A percentile compares a stretch with the other conserved stretches of the same genome.
phyloP scores from a whole-genome alignment of 2,329 filamentous ascomycete genomes.

The Scedosporium dehoogii region DNA sequence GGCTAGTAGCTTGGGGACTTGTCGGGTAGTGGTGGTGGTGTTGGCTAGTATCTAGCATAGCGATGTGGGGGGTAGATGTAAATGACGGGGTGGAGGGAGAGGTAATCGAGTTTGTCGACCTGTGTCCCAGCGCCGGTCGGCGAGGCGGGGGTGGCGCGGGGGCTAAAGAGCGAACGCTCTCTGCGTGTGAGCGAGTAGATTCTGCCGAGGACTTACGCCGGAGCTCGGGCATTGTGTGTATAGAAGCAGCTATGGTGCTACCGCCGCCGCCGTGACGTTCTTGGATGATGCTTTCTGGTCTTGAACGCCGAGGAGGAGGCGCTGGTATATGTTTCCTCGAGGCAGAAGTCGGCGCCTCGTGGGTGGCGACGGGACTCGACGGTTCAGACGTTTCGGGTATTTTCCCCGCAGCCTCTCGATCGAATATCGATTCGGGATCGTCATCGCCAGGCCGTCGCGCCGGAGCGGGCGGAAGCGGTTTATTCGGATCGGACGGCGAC shows the following conservation, averaged over 20 bases:
- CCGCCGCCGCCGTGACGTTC: slow-evolving; percentile 6
- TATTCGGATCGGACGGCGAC: slow-evolving; percentile 41
- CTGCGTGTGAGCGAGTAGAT: slow-evolving; percentile 36
- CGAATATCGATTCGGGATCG: slow-evolving; percentile 40
- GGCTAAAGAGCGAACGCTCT: slow-evolving; percentile 32
- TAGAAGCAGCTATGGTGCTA: slow-evolving; percentile 16
- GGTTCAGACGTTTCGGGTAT: slow-evolving; percentile 32
- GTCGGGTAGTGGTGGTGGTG: neutral
- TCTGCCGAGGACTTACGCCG: slow-evolving; percentile 38
- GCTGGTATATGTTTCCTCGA: slow-evolving; percentile 35
- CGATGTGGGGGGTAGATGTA: slow-evolving; percentile 12
- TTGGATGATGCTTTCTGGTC: slow-evolving; percentile 11
- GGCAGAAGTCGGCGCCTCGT: slow-evolving; percentile 12
- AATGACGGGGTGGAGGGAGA: slow-evolving; percentile 9
- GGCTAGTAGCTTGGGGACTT: neutral
- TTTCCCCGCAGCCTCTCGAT: slow-evolving; percentile 43
- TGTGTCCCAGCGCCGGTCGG: slow-evolving; percentile 27
- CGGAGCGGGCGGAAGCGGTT: slow-evolving; percentile 50
- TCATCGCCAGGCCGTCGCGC: slow-evolving; percentile 35
- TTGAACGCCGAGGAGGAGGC: slow-evolving; percentile 36
- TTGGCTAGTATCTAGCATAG: slow-evolving; percentile 11
- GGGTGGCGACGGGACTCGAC: slow-evolving; percentile 27
- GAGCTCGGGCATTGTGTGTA: slow-evolving; percentile 17
- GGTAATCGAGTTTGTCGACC: slow-evolving; percentile 16
- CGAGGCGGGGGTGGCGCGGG: slow-evolving; percentile 48